Conservation (phyloP, 305 asterid species). For the Solanum hybrid region DNA sequence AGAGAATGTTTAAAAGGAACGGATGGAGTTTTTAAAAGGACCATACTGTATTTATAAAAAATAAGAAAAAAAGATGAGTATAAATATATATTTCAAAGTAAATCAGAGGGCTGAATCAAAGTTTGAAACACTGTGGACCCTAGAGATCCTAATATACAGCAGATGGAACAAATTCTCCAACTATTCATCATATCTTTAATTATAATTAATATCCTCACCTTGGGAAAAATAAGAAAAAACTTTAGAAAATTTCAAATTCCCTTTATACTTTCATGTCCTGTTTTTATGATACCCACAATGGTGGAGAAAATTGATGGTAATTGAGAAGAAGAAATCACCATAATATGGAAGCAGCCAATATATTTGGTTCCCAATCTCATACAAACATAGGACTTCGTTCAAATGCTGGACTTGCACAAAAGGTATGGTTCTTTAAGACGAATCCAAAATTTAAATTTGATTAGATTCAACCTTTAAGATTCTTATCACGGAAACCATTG, state of each 20-base stretch:
- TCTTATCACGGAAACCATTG: not conserved
- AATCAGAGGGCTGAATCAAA: not conserved
- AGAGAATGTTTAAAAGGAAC: not conserved
- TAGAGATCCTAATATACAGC: slow-evolving; percentile 3
- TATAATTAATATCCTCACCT: not conserved
- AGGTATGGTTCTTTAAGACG: not conserved
- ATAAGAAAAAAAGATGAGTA: not conserved
- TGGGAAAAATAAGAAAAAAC: not conserved
- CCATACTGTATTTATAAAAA: not conserved
- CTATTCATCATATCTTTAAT: not conserved
- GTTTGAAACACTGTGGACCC: not conserved
- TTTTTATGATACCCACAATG: not conserved
- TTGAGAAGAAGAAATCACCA: not conserved
- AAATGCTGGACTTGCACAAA: not conserved
- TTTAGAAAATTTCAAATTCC: not conserved
- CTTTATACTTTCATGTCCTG: not conserved
- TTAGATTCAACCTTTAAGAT: not conserved
- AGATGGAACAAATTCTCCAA: not conserved
- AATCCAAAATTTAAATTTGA: not conserved
- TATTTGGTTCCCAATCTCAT: not conserved
- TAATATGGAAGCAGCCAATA: not conserved
- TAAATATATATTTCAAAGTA: not conserved
- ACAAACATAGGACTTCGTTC: not conserved
- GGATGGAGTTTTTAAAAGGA: not conserved
- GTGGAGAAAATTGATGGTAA: not conserved